Base-by-base conservation (phyloP, 305 asterid species). In the Ilex paraguariensis region DNA sequence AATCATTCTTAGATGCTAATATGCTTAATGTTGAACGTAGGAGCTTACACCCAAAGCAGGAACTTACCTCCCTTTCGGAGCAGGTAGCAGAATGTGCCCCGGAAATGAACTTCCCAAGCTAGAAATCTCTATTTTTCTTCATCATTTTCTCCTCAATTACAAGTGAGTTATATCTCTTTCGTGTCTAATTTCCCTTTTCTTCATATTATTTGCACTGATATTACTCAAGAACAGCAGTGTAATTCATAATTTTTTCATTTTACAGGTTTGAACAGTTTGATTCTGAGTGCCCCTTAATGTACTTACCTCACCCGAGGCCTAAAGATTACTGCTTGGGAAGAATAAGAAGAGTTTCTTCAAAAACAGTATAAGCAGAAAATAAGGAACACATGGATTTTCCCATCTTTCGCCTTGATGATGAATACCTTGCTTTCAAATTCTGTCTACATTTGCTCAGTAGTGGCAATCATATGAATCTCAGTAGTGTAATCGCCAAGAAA, bases 101-200 rank as follows among this genome's bases (percentile, higher is more conserved):
- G 97, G 91, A 74, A 90, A 84, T 66, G 91, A 89, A 68, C 87
- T 89, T 33, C 95, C 97, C 62, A 87, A 84, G 78, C 82, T 87
- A 13, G 97, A 89, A 70, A 73, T 87, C 0, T 60, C 84, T 13
- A 76, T 84, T 70, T 89, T 87, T 66, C 97, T 89, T 63, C 97
- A 89, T 71, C 70, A 84, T 71, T 90, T 89, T 52, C 87, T 90
- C 21, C 70, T 87, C 5, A 62, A 77, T 49, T 87, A 90, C 9
- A 74, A 83, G 97, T 87, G 54, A 84, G 88, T 68, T 40, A 13
- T 39, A 3, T 45, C 7, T 7, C 15, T 10, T 48, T 10, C 15
- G 21, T 52, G 10, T 17, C 28, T 21, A 21, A n/a, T 52, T 17
- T 17, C 56, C 31, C 28, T 52, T n/a, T 4, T 48, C 53, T 48